phyloP scores from a whole-genome alignment of 2,329 filamentous ascomycete species.

The Paraphaeosphaeria sporulosa region DNA sequence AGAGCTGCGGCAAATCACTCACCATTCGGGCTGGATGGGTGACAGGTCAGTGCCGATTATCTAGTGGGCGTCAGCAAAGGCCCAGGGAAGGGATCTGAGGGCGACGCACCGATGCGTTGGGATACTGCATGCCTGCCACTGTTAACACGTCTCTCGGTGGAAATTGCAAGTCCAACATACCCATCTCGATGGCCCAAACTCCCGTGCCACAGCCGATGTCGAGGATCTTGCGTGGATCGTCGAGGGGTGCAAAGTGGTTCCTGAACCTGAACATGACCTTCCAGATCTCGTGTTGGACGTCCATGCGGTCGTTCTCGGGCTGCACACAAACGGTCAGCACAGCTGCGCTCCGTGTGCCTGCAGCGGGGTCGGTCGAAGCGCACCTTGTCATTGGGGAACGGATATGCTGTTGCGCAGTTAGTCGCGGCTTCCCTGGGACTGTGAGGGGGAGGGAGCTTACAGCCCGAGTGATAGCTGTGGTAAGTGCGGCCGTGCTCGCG shows the following conservation, averaged over 20 bases:
- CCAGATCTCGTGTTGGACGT: slow-evolving; percentile 49
- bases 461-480: slow-evolving; percentile 49
- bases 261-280: slow-evolving; percentile 45
- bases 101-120: slow-evolving; percentile 39
- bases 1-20: slow-evolving; percentile 14
- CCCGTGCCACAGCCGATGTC: slow-evolving; percentile 55
- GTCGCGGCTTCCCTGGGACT: slow-evolving; percentile 10
- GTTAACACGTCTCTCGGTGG: slow-evolving; percentile 27
- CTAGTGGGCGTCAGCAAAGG: slow-evolving; percentile 35
- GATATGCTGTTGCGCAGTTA: slow-evolving; percentile 45
- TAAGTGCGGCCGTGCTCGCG: slow-evolving; percentile 52
- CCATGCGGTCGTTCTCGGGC: slow-evolving; percentile 48
- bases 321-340: slow-evolving; percentile 28
- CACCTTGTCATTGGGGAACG: slow-evolving; percentile 51
- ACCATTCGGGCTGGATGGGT: slow-evolving; percentile 50
- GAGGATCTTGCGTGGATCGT: slow-evolving; percentile 47
- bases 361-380: slow-evolving; percentile 13
- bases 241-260: slow-evolving; percentile 49
- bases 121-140: slow-evolving; percentile 42
- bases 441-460: slow-evolving; percentile 28
- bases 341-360: background rate
- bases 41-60: slow-evolving; percentile 53
- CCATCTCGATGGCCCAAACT: slow-evolving; percentile 53
- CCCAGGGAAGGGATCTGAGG: background rate
- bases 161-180: slow-evolving; percentile 32